Percentiles rank a stretch among this genome's conserved stretches.
Conservation (phyloP, 371 early-diverging fungal genomes). For the Mucor piriformis region DNA sequence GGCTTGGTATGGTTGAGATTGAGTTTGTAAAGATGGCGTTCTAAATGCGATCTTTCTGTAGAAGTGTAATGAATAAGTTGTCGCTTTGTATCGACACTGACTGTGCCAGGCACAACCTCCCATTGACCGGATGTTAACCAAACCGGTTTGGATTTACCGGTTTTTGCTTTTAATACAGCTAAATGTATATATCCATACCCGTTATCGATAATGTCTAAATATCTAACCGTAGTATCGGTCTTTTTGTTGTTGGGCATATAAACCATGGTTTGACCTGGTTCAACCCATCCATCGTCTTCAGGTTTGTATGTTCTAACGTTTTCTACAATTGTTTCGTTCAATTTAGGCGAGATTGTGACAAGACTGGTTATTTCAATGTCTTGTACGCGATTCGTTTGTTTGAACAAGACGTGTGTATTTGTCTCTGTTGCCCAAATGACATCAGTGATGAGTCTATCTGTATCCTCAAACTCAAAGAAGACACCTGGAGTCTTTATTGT, state of each 20-base stretch:
- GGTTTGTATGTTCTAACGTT: conserved; percentile 59
- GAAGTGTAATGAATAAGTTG: conserved; percentile 66
- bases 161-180: conserved; percentile 59
- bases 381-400: conserved; percentile 87
- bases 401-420: conserved; percentile 65
- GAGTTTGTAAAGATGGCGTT: conserved; percentile 71
- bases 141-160: conserved; percentile 37
- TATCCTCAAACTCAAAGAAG: conserved; percentile 52
- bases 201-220: conserved; percentile 79
- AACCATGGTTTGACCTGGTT: conserved; percentile 51
- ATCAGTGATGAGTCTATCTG: conserved; percentile 77
- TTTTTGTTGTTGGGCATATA: conserved; percentile 35
- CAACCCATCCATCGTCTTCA: conserved; percentile 75
- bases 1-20: conserved; percentile 20
- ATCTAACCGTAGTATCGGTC: conserved; percentile 42
- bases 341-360: conserved; percentile 22
- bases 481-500: conserved; percentile 13
- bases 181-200: conserved; percentile 79
- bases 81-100: conserved; percentile 53
- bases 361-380: conserved; percentile 72
- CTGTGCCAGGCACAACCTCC: conserved; percentile 76
- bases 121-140: conserved; percentile 86
- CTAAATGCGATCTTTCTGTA: conserved; percentile 72
- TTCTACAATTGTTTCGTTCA: conserved; percentile 24
- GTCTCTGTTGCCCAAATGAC: conserved; percentile 75